A percentile compares a stretch with the other conserved stretches of the same genome.
These are phyloP conservation scores for Russula abietina DNA, from an alignment of 768 basidiomycete genomes.

Conservation along the genomic window DNA sequence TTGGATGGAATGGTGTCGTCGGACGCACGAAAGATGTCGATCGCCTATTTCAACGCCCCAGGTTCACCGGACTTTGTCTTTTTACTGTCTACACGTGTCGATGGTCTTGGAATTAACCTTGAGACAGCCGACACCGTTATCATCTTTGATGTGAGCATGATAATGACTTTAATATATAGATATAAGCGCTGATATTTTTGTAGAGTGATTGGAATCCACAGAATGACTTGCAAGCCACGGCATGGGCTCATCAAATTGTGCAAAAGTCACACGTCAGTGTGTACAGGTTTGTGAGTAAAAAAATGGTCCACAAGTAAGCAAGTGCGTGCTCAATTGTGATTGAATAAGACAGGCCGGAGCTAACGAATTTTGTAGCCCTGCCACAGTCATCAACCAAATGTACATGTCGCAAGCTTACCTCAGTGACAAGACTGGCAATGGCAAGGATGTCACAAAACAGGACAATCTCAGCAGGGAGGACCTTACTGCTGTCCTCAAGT, in stretches of 20 bases:
- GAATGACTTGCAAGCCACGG: constrained; percentile 99
- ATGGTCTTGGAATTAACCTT: constrained; percentile 96
- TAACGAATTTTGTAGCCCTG: neutral
- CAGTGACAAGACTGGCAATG: constrained; percentile 68
- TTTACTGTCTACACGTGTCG: constrained; percentile 91
- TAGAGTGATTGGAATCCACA: too few relatives aligned
- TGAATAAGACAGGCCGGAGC: neutral
- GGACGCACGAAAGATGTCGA: constrained; percentile 89
- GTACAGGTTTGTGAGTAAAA: constrained; percentile 96
- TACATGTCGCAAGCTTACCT: constrained; percentile 97
- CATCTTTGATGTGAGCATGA: too few relatives aligned
- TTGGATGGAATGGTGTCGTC: constrained; percentile 94
- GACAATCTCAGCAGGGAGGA: constrained; percentile 93
- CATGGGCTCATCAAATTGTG: constrained; percentile 96
- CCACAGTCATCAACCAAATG: constrained; percentile 98
- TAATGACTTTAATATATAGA: too few relatives aligned
- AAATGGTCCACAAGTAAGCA: constrained; percentile 99
- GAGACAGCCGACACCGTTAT: too few relatives aligned
- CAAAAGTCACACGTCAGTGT: constrained; percentile 99
- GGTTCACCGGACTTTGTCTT: constrained; percentile 99
- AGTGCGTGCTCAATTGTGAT: constrained; percentile 55
- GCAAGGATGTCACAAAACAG: too few relatives aligned
- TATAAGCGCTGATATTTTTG: too few relatives aligned
- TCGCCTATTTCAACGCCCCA: constrained; percentile 96
- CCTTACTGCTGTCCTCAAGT: constrained; percentile 94